Evolutionary conservation across 1,284 basidiomycete genomes (phyloP).

Genomic region (Prillingera fragicola): DNA sequence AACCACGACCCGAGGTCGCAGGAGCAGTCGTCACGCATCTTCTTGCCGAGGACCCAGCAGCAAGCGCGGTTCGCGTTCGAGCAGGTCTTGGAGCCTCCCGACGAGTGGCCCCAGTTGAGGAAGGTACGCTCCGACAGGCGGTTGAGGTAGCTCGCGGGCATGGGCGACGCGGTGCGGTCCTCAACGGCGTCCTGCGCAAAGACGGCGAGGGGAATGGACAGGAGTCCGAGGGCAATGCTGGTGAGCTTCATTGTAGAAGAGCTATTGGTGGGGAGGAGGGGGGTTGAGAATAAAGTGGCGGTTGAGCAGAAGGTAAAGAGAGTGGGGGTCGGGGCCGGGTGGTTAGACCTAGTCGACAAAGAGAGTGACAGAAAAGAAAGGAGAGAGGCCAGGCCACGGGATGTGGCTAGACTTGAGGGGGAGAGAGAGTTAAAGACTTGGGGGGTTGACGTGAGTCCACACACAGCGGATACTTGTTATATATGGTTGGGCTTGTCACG

Average conservation of each 20-base stretch:
- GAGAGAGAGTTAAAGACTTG: no score
- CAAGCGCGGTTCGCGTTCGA: slow-evolving; percentile 4
- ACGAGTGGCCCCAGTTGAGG: no score
- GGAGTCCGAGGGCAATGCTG: slow-evolving; percentile 2
- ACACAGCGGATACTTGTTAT: no score
- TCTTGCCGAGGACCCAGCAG: slow-evolving; percentile 9
- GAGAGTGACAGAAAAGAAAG: not conserved
- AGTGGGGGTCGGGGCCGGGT: no score
- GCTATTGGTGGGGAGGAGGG: not conserved
- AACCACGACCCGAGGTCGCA: slow-evolving; percentile 2
- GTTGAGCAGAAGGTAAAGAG: slow-evolving; percentile 4
- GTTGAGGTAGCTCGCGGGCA: not conserved
- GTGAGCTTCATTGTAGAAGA: slow-evolving; percentile 5
- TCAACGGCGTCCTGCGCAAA: not conserved
- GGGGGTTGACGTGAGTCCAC: no score
- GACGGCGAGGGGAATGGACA: slow-evolving; percentile 3
- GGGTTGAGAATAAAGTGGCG: not conserved
- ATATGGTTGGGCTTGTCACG: no score
- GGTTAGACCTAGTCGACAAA: no score
- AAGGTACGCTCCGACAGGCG: not conserved
- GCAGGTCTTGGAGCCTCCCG: not conserved
- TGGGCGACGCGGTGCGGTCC: not conserved
- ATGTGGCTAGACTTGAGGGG: no score
- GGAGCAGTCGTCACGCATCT: slow-evolving; percentile 2
- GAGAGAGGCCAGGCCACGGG: not conserved